Conservation (phyloP, 768 basidiomycete species). For the Imleria badia region DNA sequence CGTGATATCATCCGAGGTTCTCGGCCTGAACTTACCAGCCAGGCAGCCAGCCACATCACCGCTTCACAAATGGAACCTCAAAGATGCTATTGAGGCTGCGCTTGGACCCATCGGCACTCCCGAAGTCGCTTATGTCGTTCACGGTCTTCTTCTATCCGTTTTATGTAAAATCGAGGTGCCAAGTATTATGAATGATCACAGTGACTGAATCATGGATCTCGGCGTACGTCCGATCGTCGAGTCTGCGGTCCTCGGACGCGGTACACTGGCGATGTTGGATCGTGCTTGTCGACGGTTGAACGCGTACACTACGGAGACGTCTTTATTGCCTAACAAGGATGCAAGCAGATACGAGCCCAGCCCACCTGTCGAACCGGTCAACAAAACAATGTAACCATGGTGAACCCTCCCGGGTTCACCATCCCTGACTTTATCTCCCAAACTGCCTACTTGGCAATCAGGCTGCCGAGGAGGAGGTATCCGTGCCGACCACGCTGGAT, state of each 20-base stretch:
- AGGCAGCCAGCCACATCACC: too few relatives aligned
- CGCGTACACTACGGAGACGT: conserved; percentile 30
- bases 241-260: conserved; percentile 24
- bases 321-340: conserved; percentile 30
- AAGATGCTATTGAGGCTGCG: too few relatives aligned
- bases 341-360: conserved; percentile 38
- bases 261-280: conserved; percentile 19
- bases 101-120: too few relatives aligned
- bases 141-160: too few relatives aligned
- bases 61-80: too few relatives aligned
- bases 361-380: conserved; percentile 36
- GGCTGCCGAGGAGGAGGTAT: background rate
- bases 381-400: conserved; percentile 30
- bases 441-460: conserved; percentile 37
- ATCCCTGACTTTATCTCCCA: conserved; percentile 11
- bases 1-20: too few relatives aligned
- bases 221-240: conserved; percentile 19
- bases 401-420: background rate
- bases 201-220: conserved; percentile 33
- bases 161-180: conserved; percentile 55
- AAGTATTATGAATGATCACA: conserved; percentile 45
- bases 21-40: too few relatives aligned
- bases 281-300: conserved; percentile 23
- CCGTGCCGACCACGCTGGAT: background rate
- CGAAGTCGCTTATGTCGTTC: too few relatives aligned